phyloP scores from a whole-genome alignment of 2,329 filamentous ascomycete genomes.

The Myriosclerotinia scirpicola region DNA sequence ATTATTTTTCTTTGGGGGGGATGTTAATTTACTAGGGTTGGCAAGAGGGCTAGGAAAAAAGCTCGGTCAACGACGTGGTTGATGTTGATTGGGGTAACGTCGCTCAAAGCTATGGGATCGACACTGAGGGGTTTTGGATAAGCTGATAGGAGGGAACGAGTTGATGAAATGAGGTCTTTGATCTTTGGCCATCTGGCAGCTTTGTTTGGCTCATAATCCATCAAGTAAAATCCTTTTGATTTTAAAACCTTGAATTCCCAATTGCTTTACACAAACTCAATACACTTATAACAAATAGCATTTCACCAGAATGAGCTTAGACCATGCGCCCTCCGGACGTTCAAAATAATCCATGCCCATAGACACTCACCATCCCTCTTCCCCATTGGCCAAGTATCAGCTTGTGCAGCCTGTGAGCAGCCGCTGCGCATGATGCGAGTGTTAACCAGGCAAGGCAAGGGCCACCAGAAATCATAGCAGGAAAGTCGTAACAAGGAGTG shows the following conservation, averaged over 20 bases:
- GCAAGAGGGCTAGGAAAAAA: conserved; percentile 15
- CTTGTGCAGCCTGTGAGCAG: conserved; percentile 12
- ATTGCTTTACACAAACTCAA: too few species aligned
- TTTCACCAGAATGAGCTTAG: too few species aligned
- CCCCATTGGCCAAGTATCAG: not conserved
- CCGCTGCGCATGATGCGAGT: conserved; percentile 39
- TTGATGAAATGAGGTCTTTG: not conserved
- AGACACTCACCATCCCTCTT: not conserved
- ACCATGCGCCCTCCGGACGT: not conserved
- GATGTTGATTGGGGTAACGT: conserved; percentile 38
- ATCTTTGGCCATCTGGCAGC: not conserved
- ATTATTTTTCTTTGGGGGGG: not conserved
- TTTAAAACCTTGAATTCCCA: too few species aligned
- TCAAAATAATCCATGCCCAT: not conserved
- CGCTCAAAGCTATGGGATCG: conserved; percentile 24
- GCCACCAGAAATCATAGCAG: conserved; percentile 25
- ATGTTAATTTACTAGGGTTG: conserved; percentile 11
- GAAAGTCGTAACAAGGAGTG: too few species aligned
- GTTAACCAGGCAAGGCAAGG: conserved; percentile 31
- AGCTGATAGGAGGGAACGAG: conserved; percentile 31
- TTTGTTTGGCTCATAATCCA: too few species aligned
- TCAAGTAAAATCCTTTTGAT: too few species aligned
- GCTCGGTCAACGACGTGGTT: conserved; percentile 37
- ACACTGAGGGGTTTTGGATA: conserved; percentile 27
- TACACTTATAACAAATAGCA: too few species aligned